Conservation (phyloP, 495 filamentous ascomycete genomes). For the Elasticomyces elasticus region DNA sequence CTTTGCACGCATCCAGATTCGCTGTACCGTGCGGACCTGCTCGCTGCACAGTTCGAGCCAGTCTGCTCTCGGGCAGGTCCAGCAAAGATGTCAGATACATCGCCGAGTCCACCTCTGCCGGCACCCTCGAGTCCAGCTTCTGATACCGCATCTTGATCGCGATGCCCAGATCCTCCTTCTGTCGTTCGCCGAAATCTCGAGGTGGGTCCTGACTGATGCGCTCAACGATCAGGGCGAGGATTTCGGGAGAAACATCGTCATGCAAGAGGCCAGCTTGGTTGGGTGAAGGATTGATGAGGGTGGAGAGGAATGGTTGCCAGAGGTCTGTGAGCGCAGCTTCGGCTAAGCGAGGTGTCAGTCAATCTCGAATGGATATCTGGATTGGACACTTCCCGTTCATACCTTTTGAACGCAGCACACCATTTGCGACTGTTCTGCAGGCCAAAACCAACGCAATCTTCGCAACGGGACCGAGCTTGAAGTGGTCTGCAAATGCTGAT, state of each 20-base stretch:
- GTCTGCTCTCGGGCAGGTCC: conserved; percentile 45
- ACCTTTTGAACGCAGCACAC: conserved; percentile 87
- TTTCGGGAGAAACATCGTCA: conserved; percentile 54
- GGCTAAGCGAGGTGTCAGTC: conserved; percentile 39
- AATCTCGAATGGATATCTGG: neutral
- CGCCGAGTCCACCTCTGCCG: conserved; percentile 62
- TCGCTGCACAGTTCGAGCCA: conserved; percentile 69
- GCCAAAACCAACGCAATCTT: conserved; percentile 84
- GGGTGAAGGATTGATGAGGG: conserved; percentile 45
- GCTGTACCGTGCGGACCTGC: conserved; percentile 55
- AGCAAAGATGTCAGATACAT: conserved; percentile 64
- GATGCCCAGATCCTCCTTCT: conserved; percentile 55
- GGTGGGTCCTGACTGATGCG: conserved; percentile 73
- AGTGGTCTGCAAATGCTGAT: conserved; percentile 84
- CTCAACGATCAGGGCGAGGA: conserved; percentile 68
- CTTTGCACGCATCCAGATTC: conserved; percentile 44
- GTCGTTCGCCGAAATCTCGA: conserved; percentile 65
- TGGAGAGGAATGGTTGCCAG: conserved; percentile 62
- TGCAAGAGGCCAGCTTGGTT: conserved; percentile 36
- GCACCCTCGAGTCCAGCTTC: conserved; percentile 48
- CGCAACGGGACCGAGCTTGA: conserved; percentile 76
- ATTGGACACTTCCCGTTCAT: conserved; percentile 18
- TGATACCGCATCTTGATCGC: conserved; percentile 60
- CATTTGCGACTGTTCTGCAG: conserved; percentile 66
- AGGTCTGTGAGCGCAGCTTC: conserved; percentile 72